These are phyloP conservation scores for Penicillium sclerotiorum DNA, from an alignment of 2,329 filamentous ascomycete genomes.

Conservation along the genomic window DNA sequence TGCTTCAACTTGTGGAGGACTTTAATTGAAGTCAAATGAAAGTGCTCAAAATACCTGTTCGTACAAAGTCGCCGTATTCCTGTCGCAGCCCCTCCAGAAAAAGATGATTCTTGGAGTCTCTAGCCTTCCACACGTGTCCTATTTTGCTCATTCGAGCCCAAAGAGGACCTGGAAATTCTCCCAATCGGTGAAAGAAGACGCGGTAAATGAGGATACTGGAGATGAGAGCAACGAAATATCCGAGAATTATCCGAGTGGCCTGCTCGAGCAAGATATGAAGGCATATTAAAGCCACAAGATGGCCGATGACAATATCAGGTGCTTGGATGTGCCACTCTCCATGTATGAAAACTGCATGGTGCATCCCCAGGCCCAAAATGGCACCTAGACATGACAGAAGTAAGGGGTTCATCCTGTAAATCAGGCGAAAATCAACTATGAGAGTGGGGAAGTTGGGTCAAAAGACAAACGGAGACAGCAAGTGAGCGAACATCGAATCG, in stretches of 20 bases:
- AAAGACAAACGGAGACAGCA: too few species aligned
- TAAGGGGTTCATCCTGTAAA: neutral
- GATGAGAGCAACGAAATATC: constrained; percentile 13
- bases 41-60: constrained; percentile 29
- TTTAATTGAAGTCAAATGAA: neutral
- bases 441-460: too few species aligned
- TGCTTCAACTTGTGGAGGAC: neutral
- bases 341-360: constrained; percentile 16
- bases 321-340: constrained; percentile 22
- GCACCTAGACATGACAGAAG: neutral
- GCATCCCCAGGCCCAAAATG: constrained; percentile 3
- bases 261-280: neutral
- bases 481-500: too few species aligned
- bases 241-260: constrained; percentile 3
- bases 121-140: constrained; percentile 35
- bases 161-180: constrained; percentile 43
- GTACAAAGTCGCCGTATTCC: constrained; percentile 39
- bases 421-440: too few species aligned
- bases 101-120: constrained; percentile 33
- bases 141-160: constrained; percentile 41
- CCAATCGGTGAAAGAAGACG: constrained; percentile 44
- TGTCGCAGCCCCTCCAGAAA: constrained; percentile 31
- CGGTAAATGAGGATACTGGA: constrained; percentile 45
- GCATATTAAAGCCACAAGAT: constrained; percentile 5
- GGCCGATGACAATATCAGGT: constrained; percentile 14